These are phyloP conservation scores for Coemansia sp. DNA, from an alignment of 192 early-diverging fungal genomes.

Conservation along the genomic window DNA sequence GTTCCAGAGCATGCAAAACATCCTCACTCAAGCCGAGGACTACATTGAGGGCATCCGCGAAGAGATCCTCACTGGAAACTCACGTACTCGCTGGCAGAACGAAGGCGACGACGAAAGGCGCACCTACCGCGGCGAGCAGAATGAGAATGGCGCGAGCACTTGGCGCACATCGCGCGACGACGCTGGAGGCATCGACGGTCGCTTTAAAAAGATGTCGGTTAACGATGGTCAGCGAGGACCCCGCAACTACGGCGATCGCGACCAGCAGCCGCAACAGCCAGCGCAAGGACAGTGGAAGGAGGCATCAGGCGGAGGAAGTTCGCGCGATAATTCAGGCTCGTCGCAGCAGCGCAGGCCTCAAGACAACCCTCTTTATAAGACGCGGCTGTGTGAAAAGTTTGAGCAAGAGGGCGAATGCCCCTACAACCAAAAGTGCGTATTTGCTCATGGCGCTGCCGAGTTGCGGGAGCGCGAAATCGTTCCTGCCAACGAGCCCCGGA, in stretches of 20 bases:
- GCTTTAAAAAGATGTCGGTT: constrained; percentile 30
- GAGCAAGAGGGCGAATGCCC: constrained; percentile 88
- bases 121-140: constrained; percentile 14
- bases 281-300: constrained; percentile 12
- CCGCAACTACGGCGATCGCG: constrained; percentile 22
- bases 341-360: constrained; percentile 48
- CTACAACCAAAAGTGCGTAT: constrained; percentile 92
- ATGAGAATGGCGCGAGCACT: constrained; percentile 12
- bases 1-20: constrained; percentile 85
- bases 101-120: constrained; percentile 46
- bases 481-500: constrained; percentile 20
- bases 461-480: constrained; percentile 60
- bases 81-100: constrained; percentile 45
- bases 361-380: constrained; percentile 86
- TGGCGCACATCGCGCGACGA: constrained; percentile 34
- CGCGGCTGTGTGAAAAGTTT: constrained; percentile 83
- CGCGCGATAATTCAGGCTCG: constrained; percentile 13
- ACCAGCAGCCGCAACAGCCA: constrained; percentile 25
- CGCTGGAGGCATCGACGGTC: constrained; percentile 24
- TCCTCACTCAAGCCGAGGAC: constrained; percentile 69
- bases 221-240: constrained; percentile 19
- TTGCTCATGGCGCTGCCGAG: constrained; percentile 73
- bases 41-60: constrained; percentile 66
- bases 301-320: background rate
- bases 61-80: constrained; percentile 30